Evolutionary conservation across 192 early-diverging fungal genomes (phyloP).

Genomic region (Chytriomyces sp.): DNA sequence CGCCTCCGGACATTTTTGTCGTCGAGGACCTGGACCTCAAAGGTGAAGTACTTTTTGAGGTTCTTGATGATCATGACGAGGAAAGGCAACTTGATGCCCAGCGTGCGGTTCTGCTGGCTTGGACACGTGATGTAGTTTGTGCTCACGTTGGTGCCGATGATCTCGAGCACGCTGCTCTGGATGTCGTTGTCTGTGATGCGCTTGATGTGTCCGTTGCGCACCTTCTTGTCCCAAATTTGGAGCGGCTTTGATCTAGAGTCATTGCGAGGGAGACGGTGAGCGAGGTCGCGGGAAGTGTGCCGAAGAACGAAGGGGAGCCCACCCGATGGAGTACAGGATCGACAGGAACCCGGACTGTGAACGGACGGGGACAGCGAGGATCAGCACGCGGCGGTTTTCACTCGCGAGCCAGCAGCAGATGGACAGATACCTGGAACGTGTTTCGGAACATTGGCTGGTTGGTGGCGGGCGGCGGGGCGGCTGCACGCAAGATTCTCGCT

Average conservation of each 20-base stretch:
- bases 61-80: slow-evolving; percentile 89
- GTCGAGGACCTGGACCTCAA: slow-evolving; percentile 89
- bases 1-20: slow-evolving; percentile 77
- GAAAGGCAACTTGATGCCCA: slow-evolving; percentile 91
- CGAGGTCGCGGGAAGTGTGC: not conserved
- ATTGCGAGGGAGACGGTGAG: not conserved
- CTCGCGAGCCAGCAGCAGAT: not conserved
- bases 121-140: slow-evolving; percentile 92
- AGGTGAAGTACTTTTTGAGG: slow-evolving; percentile 85
- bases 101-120: slow-evolving; percentile 65
- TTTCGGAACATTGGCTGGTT: slow-evolving; percentile 68
- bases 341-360: slow-evolving; percentile 84
- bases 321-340: slow-evolving; percentile 87
- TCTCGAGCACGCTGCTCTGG: slow-evolving; percentile 78
- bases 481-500: not conserved
- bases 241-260: slow-evolving; percentile 60
- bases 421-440: slow-evolving; percentile 69
- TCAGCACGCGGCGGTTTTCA: not conserved
- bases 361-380: not conserved
- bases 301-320: slow-evolving; percentile 17
- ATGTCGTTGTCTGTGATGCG: slow-evolving; percentile 81
- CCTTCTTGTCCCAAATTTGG: slow-evolving; percentile 74
- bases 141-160: slow-evolving; percentile 76
- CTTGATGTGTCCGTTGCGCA: slow-evolving; percentile 71
- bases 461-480: not conserved